Evolutionary conservation across 306 rosid genomes (phyloP).

Genomic region (Fragaria vesca): DNA sequence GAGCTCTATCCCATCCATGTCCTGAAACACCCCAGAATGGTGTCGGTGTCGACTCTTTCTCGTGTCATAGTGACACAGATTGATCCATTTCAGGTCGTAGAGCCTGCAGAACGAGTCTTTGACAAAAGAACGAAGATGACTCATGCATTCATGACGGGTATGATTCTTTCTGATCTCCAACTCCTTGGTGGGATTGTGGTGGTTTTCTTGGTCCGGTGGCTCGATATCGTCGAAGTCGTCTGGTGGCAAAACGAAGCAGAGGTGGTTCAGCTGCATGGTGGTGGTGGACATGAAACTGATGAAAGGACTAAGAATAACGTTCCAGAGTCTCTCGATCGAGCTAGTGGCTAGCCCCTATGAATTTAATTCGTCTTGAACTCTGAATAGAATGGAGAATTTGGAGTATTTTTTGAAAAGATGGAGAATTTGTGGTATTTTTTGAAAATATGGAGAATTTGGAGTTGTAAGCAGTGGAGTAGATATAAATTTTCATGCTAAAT

Average conservation of each 20-base stretch:
- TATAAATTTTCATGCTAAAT: constrained; percentile 8
- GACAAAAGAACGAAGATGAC: constrained; percentile 43
- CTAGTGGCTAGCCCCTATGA: too few species aligned
- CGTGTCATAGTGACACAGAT: constrained; percentile 23
- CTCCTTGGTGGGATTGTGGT: constrained; percentile 26
- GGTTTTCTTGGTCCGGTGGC: constrained; percentile 28
- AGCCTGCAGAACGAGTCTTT: constrained; percentile 40
- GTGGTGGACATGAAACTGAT: constrained; percentile 26
- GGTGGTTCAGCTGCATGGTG: constrained; percentile 38
- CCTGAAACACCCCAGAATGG: constrained; percentile 47
- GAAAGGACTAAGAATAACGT: neutral
- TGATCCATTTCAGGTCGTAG: constrained; percentile 34
- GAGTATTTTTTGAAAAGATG: too few species aligned
- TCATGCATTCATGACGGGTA: constrained; percentile 40
- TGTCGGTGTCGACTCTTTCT: constrained; percentile 5
- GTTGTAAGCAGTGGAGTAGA: neutral
- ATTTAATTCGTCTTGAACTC: too few species aligned
- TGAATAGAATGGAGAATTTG: too few species aligned
- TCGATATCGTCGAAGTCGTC: constrained; percentile 48
- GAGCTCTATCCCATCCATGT: constrained; percentile 78
- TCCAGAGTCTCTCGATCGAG: too few species aligned
- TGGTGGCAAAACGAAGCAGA: constrained; percentile 61
- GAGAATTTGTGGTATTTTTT: too few species aligned
- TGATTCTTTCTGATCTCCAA: constrained; percentile 14
- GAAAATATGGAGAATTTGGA: too few species aligned